Base-by-base conservation (phyloP, 805 yeast genomes). In the Candida maris region DNA sequence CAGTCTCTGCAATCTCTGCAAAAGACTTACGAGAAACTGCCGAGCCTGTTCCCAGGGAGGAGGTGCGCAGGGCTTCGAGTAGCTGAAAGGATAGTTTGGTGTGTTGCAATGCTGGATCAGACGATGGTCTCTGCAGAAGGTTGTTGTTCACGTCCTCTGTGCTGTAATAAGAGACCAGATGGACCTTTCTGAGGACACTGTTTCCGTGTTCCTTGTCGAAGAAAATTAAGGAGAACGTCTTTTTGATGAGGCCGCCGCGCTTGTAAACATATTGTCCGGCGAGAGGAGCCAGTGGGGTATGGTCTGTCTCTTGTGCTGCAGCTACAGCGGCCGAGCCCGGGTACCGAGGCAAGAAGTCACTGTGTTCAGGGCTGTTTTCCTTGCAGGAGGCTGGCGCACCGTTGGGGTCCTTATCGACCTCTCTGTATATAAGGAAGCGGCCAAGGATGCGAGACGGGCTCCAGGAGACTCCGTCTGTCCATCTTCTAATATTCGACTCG, bases 391-490 rank as follows among this genome's bases (percentile, higher is more conserved):
- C 14, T 6, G 38, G 32, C 17, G 29, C 27, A 15, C 17, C 19
- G 10, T 66, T 47, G 1, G 74, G 68, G 44, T 50, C 49, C 26
- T 65, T 63, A 43, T 73, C 75, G 23, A 77, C 57, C 55, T 88
- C 94, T 19, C 95, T 73, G 59, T 89, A 89, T 8, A 89, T 80
- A 22, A 89, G 65, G 50, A 89, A 89, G 40, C 93, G 70, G 5
- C 95, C 95, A 19, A 87, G 68, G 26, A 89, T 87, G 32, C 97
- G 68, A 2, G 94, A 82, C 0, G 97, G 96, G 2, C 89, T 79
- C 97, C 97, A 89, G 10, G 89, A 69, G 10, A 85, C 75, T n/a
- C 96, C 96, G 54, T 89, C 97, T 1, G 97, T 89, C 97, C 97
- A 89, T 41, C 97, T 70, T 56, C 84, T 85, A 42, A 89, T 88